Base-by-base conservation (phyloP, 495 filamentous ascomycete species). In the Penicillium manginii region DNA sequence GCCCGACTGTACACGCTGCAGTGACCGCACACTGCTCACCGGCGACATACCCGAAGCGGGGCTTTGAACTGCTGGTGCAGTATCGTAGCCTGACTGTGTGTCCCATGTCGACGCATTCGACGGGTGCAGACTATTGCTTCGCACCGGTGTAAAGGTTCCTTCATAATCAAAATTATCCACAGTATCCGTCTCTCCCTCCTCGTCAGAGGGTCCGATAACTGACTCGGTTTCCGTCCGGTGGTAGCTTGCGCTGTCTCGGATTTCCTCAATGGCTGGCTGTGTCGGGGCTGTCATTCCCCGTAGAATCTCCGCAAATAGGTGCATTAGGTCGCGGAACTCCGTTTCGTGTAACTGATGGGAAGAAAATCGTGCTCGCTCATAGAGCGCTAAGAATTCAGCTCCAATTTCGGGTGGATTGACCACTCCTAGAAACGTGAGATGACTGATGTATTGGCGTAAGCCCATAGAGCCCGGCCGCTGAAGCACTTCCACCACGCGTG, bases 321-420 rank as follows among this genome's bases (percentile, higher is more conserved):
- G 83, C 93, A 98, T 96, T 54, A 98, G 73, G 4, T 73, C 70
- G n/a, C 89, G 80, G 66, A 98, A 98, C 50, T 91, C 83, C 0
- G 69, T 54, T 63, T 94, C 90, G 12, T 81, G 71, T 6, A 90
- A 69, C 8, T 79, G 75, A 12, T 75, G 68, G 0, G 81, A 74
- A 0, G 88, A 91, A 72, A 96, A 98, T 26, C 94, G 83, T 0
- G 93, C 91, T 33, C 80, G 75, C 76, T 98, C 94, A 72, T 97
- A 98, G 9, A 82, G 72, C 1, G 75, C 67, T 17, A 98, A 71
- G 64, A 98, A 98, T 1, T 83, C 73, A 0, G 73, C 73, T 0
- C 80, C 83, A 0, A 85, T 68, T 22, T 78, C 78, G 2, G 84
- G 78, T 1, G 83, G 79, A 9, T 79, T 74, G 46, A 97, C 78